Evolutionary conservation across 371 early-diverging fungal genomes (phyloP), one percentile per base, ranked within the genome.

Genomic region (Syncephalis plumigaleata): DNA sequence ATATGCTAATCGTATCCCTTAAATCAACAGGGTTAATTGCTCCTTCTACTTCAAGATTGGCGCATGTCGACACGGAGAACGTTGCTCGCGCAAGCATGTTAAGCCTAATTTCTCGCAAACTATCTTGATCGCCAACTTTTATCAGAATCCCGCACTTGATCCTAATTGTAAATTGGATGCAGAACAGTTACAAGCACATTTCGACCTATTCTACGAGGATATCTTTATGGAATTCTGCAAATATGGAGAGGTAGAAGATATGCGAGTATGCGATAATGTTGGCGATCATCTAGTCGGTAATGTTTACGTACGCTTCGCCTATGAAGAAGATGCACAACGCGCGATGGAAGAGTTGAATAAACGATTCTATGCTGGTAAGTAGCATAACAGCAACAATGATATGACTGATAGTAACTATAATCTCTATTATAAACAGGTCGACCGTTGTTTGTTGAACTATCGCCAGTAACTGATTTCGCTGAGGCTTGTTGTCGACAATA

Each of bases 41-140:
- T 84, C 88, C 40, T 98, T 95, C 64, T 98, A 93, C 75, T 91
- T 87, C 74, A 95, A 96, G 73, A 95, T 95, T 53, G 96, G 96
- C 23, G 93, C 95, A 36, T 98, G 98, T 63, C 78, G 95, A 38
- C 96, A 96, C 59, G 97, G 96, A 44, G 95, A 93, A 54, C 77
- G 87, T 17, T 97, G 97, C 64, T 87, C 93, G n/a, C 74, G 97
- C 54, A 92, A 91, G 57, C 98, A 98, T 55, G 87, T 90, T 50
- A 85, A 87, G 59, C 97, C 95, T n/a, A 81, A 79, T 49, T 94
- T 86, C 54, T 86, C 89, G 39, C 92, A 87, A 61, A 93, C 95
- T 8, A 72, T 98, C 22, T 71, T 98, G 24, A 64, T 97, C 36
- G 79, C 91, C 26, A 93, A 93, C 63, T 75, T 98, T 63, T 98